Evolutionary conservation across 805 yeast species (phyloP).

Genomic region (Isabelozyma heimii): DNA sequence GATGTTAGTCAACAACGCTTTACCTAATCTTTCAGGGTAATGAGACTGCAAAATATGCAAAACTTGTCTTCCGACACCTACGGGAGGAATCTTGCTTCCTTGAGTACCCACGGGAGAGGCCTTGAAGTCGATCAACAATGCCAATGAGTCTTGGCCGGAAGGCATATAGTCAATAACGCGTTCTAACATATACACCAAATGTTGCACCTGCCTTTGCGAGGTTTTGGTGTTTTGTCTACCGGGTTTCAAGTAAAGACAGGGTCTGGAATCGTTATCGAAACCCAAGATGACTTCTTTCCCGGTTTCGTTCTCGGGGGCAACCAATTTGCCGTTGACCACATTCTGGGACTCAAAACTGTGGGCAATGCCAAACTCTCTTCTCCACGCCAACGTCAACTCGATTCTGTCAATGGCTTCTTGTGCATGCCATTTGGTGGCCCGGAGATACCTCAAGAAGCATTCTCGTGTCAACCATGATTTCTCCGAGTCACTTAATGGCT

Average conservation of each 20-base stretch:
- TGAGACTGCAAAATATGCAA: constrained; percentile 92
- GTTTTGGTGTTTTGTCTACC: constrained; percentile 96
- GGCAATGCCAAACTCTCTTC: constrained; percentile 80
- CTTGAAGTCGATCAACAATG: constrained; percentile 89
- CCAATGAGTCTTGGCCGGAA: constrained; percentile 90
- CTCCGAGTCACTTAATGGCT: constrained; percentile 45
- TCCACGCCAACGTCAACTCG: constrained; percentile 81
- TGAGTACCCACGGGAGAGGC: constrained; percentile 62
- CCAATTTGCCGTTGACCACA: constrained; percentile 51
- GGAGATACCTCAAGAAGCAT: constrained; percentile 81
- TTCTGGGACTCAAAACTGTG: constrained; percentile 43
- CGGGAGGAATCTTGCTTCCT: constrained; percentile 79
- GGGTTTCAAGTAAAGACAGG: constrained; percentile 88
- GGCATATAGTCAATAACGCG: constrained; percentile 94
- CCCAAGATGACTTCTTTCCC: constrained; percentile 94
- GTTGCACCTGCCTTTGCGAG: constrained; percentile 90
- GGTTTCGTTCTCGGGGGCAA: constrained; percentile 72
- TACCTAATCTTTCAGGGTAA: constrained; percentile 95
- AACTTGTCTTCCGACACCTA: constrained; percentile 86
- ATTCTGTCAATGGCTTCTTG: constrained; percentile 71
- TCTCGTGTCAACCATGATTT: constrained; percentile 93
- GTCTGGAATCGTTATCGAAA: constrained; percentile 84
- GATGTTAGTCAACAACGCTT: constrained; percentile 85
- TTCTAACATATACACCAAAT: constrained; percentile 88
- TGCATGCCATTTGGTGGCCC: constrained; percentile 91